Base-by-base conservation (phyloP, 768 basidiomycete genomes). In the Phaeotremella fagi region DNA sequence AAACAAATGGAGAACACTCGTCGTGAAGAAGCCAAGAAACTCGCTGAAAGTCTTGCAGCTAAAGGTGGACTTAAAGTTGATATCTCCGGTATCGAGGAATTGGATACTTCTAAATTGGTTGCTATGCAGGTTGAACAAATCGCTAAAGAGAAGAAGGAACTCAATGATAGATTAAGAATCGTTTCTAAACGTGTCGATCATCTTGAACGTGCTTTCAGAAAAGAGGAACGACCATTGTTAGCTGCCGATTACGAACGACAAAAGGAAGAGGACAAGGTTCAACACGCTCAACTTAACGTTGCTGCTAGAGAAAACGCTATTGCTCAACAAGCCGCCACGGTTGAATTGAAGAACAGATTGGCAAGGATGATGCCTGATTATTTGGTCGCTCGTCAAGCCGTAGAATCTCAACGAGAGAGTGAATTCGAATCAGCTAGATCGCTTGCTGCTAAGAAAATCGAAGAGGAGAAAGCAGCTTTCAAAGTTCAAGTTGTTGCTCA, bases 61-160 rank as follows among this genome's bases (percentile, higher is more conserved):
- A 85, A 85, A 71, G 87, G 61, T 82, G 83, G 52, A 72, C 87
- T 76, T 48, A 81, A 81, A 63, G 79, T 83, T 48, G 86, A 87
- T 61, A 80, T 88, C 55, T 81, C 83, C 55, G 85, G 87, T 68
- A 80, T 91, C 74, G 87, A 89, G 63, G 83, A 82, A 46, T 79
- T 87, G 57, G 89, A 89, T 73, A 90, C 90, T 7, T 85, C 88
- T 65, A 83, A 83, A 43, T 82, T 98, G 57, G 85, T 97, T 74
- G 82, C 81, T 26, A 82, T 95, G 61, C 91, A 95, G 73, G 90
- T 95, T 31, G 85, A 90, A 61, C 90, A 97, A 70, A 80, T 97
- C 41, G 95, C 95, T 78, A 95, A 94, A 77, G 92, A 98, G 77
- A 94, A 91, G 80, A 85, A 83, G 65, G 87, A 90, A 61, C 78